Conservation (phyloP, 805 yeast genomes). For the Pichia gijzeniarum region DNA sequence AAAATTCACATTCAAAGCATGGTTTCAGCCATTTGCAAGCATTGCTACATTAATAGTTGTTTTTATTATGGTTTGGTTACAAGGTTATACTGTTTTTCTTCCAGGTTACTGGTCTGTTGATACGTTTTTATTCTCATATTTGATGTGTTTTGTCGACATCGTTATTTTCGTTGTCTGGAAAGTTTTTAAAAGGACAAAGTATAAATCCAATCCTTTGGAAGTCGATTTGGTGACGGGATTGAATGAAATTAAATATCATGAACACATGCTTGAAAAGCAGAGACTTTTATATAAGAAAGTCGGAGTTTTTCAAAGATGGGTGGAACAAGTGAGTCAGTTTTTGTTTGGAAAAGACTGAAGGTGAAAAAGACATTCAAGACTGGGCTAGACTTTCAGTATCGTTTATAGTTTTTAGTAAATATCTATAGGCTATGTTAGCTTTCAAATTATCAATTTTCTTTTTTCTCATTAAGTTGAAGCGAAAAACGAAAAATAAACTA, state of each 20-base stretch:
- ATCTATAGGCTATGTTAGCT: too few species aligned
- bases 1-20: slow-evolving; percentile 45
- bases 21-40: slow-evolving; percentile 30
- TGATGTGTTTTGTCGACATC: slow-evolving; percentile 58
- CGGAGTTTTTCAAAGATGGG: slow-evolving; percentile 2
- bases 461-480: too few species aligned
- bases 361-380: neutral
- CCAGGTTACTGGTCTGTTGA: slow-evolving; percentile 60
- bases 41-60: slow-evolving; percentile 18
- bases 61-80: slow-evolving; percentile 35
- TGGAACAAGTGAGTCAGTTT: slow-evolving; percentile 6
- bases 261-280: slow-evolving; percentile 23
- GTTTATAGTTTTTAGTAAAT: too few species aligned
- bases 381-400: too few species aligned
- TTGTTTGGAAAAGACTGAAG: slow-evolving; percentile 15
- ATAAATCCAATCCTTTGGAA: slow-evolving; percentile 36
- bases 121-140: slow-evolving; percentile 59
- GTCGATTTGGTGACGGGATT: slow-evolving; percentile 52
- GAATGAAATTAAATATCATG: slow-evolving; percentile 54
- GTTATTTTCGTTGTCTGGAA: slow-evolving; percentile 48
- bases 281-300: slow-evolving; percentile 6
- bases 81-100: slow-evolving; percentile 48
- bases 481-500: too few species aligned
- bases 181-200: slow-evolving; percentile 40
- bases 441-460: too few species aligned